These are phyloP conservation scores for Irpex sp. DNA, from an alignment of 1,284 basidiomycete species.

Conservation along the genomic window DNA sequence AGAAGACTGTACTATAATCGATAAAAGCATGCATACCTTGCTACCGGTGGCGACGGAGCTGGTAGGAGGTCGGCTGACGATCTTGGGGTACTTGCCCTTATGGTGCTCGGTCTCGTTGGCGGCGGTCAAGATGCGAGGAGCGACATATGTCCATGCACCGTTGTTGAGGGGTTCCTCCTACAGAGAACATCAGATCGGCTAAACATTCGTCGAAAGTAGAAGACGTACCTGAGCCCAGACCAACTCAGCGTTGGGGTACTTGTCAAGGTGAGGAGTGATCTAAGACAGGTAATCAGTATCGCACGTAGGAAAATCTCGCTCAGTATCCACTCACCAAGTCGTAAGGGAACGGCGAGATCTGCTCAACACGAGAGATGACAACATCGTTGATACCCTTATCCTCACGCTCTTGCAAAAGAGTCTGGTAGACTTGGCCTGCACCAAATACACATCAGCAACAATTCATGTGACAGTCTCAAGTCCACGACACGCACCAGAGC, in stretches of 20 bases:
- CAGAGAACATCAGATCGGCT: background rate
- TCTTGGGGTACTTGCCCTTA: slow-evolving; percentile 83
- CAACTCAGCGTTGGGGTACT: slow-evolving; percentile 92
- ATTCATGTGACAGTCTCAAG: background rate
- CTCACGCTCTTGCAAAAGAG: slow-evolving; percentile 86
- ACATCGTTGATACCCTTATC: slow-evolving; percentile 88
- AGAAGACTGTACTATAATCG: background rate
- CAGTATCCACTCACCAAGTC: slow-evolving; percentile 59
- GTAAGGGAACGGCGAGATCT: slow-evolving; percentile 95
- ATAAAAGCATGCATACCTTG: slow-evolving; percentile 50
- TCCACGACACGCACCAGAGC: slow-evolving; percentile 49
- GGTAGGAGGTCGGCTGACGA: slow-evolving; percentile 85
- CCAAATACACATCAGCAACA: background rate
- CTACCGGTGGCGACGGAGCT: slow-evolving; percentile 89
- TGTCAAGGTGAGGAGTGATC: slow-evolving; percentile 88
- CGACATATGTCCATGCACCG: slow-evolving; percentile 91
- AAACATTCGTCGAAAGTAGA: background rate
- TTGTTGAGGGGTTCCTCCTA: slow-evolving; percentile 88
- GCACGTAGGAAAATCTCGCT: background rate
- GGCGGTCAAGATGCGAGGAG: slow-evolving; percentile 83
- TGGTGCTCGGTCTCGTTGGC: slow-evolving; percentile 86
- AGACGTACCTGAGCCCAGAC: slow-evolving; percentile 80
- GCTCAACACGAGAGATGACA: slow-evolving; percentile 93
- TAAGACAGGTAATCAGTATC: slow-evolving; percentile 25
- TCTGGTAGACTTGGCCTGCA: slow-evolving; percentile 90